Evolutionary conservation across 2,329 filamentous ascomycete species (phyloP).

Genomic region (Xylaria sp.): DNA sequence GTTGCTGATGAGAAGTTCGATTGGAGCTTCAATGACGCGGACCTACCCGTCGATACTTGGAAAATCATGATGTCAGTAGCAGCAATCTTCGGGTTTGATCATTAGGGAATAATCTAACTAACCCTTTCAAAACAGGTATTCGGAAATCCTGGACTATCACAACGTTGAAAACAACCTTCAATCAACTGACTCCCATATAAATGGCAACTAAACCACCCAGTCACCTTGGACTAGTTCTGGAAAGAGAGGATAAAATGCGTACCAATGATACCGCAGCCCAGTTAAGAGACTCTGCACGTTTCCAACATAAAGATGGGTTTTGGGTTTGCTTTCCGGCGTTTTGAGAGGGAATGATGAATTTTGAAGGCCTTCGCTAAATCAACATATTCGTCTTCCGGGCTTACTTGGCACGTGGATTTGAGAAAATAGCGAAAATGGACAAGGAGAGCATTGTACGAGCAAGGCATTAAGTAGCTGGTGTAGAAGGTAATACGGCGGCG

Average conservation of each 20-base stretch:
- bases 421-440: slow-evolving; percentile 13
- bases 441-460: slow-evolving; percentile 14
- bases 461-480: slow-evolving; percentile 12
- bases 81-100: neutral
- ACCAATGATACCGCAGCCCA: slow-evolving; percentile 34
- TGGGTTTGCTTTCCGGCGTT: slow-evolving; percentile 38
- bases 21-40: slow-evolving; percentile 99
- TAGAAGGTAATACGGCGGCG: slow-evolving; percentile 15
- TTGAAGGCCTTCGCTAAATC: slow-evolving; percentile 29
- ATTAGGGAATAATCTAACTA: slow-evolving; percentile 29
- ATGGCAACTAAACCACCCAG: slow-evolving; percentile 40
- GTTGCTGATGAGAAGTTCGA: slow-evolving; percentile 97
- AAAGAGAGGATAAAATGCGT: slow-evolving; percentile 29
- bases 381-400: slow-evolving; percentile 24
- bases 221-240: slow-evolving; percentile 24
- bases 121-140: slow-evolving; percentile 71
- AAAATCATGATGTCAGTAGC: slow-evolving; percentile 97
- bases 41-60: slow-evolving; percentile 98
- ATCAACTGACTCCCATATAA: slow-evolving; percentile 48
- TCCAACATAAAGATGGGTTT: slow-evolving; percentile 31
- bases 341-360: slow-evolving; percentile 36
- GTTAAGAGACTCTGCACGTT: slow-evolving; percentile 27
- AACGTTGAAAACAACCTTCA: slow-evolving; percentile 72
- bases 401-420: slow-evolving; percentile 21
- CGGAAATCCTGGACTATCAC: slow-evolving; percentile 97